Evolutionary conservation across 331 rosid species (phyloP), one percentile per base, ranked within the genome.

Genomic region (Acacia concinna): DNA sequence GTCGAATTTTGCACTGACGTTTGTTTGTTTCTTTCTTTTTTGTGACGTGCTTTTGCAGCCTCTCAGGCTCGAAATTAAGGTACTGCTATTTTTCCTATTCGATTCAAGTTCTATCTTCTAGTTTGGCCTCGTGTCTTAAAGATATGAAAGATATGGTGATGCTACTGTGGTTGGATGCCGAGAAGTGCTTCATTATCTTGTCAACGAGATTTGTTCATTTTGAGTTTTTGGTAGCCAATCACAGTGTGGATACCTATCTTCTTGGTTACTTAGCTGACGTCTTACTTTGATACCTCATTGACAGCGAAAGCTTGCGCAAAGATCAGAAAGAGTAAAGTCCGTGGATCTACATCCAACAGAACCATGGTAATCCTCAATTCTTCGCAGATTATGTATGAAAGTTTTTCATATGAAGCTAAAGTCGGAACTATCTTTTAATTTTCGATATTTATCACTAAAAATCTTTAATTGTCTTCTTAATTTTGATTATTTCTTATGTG

Each of bases 1-100:
- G 62, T 74, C 51, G 69, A 67, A 78, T 81, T 78, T 66, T 80
- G 74, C 69, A 82, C 85, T 92, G 85, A 91, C 83, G 37, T 21
- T 10, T 59, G 31, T 56, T 56, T 56, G 31, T 56, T 56, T 56
- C 5, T 56, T 21, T 70, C 21, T 79, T 87, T 76, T 57, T 63
- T 83, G 18, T 64, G 77, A 68, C 62, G 74, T 74, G 76, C 66
- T 57, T 81, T 73, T 52, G 76, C 93, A 95, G 99, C 99, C 99
- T 93, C 97, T 95, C 88, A 86, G 99, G 89, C 98, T 95, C 78
- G 99, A 95, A 90, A 95, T 95, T 84, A 95, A 95, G 99, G 99
- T 95, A 87, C 68, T 23, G 30, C 38, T 68, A 1, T 32, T 71
- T 41, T 49, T 49, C 0, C 20, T 40, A 28, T 14, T 81, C 44